These are phyloP conservation scores for Ustilago xerochloae DNA, from an alignment of 1,284 basidiomycete genomes.

Conservation along the genomic window DNA sequence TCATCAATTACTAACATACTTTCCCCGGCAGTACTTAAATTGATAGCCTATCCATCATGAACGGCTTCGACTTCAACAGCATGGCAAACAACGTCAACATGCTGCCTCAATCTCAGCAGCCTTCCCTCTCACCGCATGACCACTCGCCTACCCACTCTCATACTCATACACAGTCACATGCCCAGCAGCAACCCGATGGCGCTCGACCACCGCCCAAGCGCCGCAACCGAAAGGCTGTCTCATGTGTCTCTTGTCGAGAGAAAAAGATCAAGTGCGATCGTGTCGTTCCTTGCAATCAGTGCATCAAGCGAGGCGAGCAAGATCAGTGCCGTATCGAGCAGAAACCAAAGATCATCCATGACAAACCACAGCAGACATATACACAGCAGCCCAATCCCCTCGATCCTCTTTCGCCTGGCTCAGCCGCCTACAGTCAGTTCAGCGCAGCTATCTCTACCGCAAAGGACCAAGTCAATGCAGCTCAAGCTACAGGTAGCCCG, in stretches of 20 bases:
- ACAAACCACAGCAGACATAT: constrained; percentile 15
- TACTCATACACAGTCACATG: constrained; percentile 1
- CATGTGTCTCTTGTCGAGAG: constrained; percentile 60
- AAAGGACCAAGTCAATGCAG: constrained; percentile 34
- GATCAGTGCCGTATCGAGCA: constrained; percentile 58
- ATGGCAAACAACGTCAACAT: constrained; percentile 11
- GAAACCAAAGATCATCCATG: constrained; percentile 43
- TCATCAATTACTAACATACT: no score
- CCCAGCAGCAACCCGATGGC: constrained; percentile 16
- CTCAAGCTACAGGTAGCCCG: constrained; percentile 25
- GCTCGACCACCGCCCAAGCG: constrained; percentile 54
- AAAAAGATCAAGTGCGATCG: constrained; percentile 66
- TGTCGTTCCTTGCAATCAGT: constrained; percentile 63
- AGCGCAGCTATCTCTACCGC: constrained; percentile 41
- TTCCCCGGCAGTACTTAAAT: no score
- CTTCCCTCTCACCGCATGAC: background rate
- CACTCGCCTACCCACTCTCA: background rate
- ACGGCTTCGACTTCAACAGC: constrained; percentile 16
- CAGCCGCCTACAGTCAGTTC: constrained; percentile 33
- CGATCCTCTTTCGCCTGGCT: constrained; percentile 40
- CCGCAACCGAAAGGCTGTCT: constrained; percentile 61
- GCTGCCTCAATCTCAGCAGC: constrained; percentile 15
- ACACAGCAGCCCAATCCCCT: constrained; percentile 3
- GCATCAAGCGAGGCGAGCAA: constrained; percentile 64
- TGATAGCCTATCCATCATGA: constrained; percentile 6